Conservation (phyloP, 441 rosid species). For the Brassica hybrid region DNA sequence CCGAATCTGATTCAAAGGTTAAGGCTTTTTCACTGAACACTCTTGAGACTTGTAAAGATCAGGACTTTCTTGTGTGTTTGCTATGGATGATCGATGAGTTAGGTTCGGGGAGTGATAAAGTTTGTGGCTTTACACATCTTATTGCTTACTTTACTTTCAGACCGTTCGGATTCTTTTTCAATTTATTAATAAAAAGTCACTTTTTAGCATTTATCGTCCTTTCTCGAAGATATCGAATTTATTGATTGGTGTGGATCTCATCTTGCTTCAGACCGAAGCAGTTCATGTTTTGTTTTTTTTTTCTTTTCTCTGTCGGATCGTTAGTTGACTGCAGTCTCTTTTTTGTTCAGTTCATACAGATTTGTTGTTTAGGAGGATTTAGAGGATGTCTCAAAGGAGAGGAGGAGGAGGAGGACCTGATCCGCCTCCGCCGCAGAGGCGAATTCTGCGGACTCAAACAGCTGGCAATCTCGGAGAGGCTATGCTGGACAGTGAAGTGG, state of each 20-base stretch:
- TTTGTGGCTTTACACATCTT: slow-evolving; percentile 7
- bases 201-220: slow-evolving; percentile 7
- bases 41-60: neutral
- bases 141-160: slow-evolving; percentile 8
- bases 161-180: neutral
- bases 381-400: slow-evolving; percentile 54
- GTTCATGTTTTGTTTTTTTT: neutral
- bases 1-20: slow-evolving; percentile 10
- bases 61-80: neutral
- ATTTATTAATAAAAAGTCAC: slow-evolving; percentile 12
- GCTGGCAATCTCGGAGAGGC: slow-evolving; percentile 56
- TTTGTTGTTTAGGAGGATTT: slow-evolving; percentile 18
- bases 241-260: slow-evolving; percentile 13
- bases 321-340: slow-evolving; percentile 10
- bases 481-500: slow-evolving; percentile 66
- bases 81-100: neutral
- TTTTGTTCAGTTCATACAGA: slow-evolving; percentile 9
- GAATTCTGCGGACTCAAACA: slow-evolving; percentile 56
- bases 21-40: neutral
- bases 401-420: slow-evolving; percentile 59
- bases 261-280: slow-evolving; percentile 36
- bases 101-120: neutral
- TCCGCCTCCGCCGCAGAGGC: slow-evolving; percentile 56
- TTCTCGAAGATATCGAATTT: slow-evolving; percentile 25
- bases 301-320: neutral